Evolutionary conservation across 176 grass and related monocot genomes (phyloP).

Genomic region (Ensete ventricosum): DNA sequence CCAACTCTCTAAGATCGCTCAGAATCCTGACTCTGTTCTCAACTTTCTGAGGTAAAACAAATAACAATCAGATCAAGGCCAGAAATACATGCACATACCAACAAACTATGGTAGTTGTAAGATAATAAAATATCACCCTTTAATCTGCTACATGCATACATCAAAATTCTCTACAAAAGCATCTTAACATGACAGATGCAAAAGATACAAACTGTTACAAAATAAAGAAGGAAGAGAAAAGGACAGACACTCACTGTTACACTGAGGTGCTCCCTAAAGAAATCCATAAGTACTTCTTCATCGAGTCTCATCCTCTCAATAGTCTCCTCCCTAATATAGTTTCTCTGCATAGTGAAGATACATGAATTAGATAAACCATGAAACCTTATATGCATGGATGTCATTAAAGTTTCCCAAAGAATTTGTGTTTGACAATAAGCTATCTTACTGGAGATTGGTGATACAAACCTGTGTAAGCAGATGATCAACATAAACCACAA

Average conservation of each 20-base stretch:
- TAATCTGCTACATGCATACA: slow-evolving; percentile 4
- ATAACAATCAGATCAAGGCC: background rate
- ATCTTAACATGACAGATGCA: background rate
- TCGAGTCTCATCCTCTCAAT: slow-evolving; percentile 92
- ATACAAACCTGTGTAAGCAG: slow-evolving; percentile 75
- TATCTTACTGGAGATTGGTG: background rate
- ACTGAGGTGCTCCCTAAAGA: slow-evolving; percentile 83
- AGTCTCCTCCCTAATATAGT: slow-evolving; percentile 71
- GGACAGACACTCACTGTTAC: slow-evolving; percentile 60
- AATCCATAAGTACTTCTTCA: slow-evolving; percentile 98
- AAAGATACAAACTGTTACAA: slow-evolving; percentile 20
- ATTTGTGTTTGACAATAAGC: background rate
- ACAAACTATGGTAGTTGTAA: background rate
- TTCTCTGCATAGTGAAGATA: slow-evolving; percentile 51
- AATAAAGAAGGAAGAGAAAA: background rate
- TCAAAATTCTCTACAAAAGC: background rate
- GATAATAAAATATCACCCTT: slow-evolving; percentile 2
- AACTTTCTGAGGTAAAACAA: slow-evolving; percentile 68
- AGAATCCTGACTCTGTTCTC: slow-evolving; percentile 89
- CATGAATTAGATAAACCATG: background rate
- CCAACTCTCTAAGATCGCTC: slow-evolving; percentile 92
- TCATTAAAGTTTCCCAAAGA: background rate
- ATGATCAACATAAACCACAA: slow-evolving; percentile 89
- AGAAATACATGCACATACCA: background rate
- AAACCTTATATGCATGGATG: background rate